Evolutionary conservation across 148 eudicot species (phyloP).

Genomic region (Amaranthus hypochondriacus): DNA sequence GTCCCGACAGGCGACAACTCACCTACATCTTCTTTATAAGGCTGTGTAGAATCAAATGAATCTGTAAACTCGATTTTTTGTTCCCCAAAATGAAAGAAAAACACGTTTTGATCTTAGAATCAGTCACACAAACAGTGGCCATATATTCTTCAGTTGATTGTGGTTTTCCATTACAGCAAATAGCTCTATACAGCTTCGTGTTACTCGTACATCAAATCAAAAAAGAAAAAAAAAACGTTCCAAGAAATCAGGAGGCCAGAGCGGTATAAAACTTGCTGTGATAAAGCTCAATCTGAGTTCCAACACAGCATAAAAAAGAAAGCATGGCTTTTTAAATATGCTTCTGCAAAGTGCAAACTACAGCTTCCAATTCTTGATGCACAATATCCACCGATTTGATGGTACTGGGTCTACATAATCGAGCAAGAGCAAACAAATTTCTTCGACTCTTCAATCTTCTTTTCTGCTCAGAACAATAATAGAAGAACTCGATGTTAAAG

Average conservation of each 20-base stretch:
- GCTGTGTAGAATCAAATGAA: background rate
- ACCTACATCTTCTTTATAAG: too few relatives aligned
- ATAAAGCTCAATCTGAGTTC: conserved; percentile 3
- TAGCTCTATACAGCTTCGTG: conserved; percentile 34
- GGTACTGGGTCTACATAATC: conserved; percentile 47
- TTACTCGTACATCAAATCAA: conserved; percentile 27
- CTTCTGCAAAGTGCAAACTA: conserved; percentile 9
- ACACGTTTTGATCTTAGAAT: conserved; percentile 5
- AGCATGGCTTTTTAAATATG: background rate
- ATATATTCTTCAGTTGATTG: conserved; percentile 35
- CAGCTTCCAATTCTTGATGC: conserved; percentile 11
- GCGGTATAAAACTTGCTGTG: conserved; percentile 15
- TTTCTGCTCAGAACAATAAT: conserved; percentile 46
- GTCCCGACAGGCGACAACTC: too few relatives aligned
- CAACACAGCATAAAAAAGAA: conserved; percentile 5
- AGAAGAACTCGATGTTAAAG: background rate
- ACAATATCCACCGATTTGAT: conserved; percentile 17
- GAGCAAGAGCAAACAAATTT: conserved; percentile 67
- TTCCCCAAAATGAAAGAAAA: conserved; percentile 2
- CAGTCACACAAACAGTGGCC: conserved; percentile 22
- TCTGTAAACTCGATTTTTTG: background rate
- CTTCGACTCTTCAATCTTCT: conserved; percentile 80
- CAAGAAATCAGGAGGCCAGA: conserved; percentile 28
- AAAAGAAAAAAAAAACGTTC: conserved; percentile 13
- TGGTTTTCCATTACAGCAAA: conserved; percentile 40